A percentile compares a stretch with the other conserved stretches of the same genome.
Conservation (phyloP, 148 eudicot species). For the Fagopyrum tataricum region DNA sequence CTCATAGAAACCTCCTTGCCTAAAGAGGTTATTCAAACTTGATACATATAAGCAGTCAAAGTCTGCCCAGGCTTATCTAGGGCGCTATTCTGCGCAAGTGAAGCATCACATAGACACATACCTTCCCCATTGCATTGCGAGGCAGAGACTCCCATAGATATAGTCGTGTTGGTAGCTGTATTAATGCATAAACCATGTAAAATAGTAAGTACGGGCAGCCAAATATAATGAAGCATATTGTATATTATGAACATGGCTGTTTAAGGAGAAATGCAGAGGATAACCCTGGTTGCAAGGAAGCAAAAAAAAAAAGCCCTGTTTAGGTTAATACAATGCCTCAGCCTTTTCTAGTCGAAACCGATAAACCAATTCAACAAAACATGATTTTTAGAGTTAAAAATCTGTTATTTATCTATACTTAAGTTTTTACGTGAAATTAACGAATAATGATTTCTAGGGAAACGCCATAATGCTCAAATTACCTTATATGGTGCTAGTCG, state of each 20-base stretch:
- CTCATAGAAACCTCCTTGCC: too few relatives aligned
- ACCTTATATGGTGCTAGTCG: slow-evolving; percentile 99
- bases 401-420: neutral
- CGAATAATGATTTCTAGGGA: neutral
- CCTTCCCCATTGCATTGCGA: slow-evolving; percentile 99
- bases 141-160: slow-evolving; percentile 82
- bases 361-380: too few relatives aligned
- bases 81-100: neutral
- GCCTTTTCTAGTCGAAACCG: neutral
- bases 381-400: neutral
- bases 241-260: neutral
- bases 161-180: slow-evolving; percentile 77
- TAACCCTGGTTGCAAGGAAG: too few relatives aligned
- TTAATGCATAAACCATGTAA: slow-evolving; percentile 1
- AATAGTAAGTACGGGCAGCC: neutral
- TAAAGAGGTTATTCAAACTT: neutral
- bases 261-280: neutral
- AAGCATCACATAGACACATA: slow-evolving; percentile 26
- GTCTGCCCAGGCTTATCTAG: neutral
- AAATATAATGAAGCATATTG: neutral
- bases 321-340: neutral
- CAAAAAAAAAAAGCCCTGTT: too few relatives aligned
- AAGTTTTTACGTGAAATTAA: neutral
- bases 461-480: slow-evolving; percentile 1
- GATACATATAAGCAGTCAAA: neutral